Evolutionary conservation across 2,329 filamentous ascomycete genomes (phyloP).

Genomic region (Aspergillus pseudoviridinutans): DNA sequence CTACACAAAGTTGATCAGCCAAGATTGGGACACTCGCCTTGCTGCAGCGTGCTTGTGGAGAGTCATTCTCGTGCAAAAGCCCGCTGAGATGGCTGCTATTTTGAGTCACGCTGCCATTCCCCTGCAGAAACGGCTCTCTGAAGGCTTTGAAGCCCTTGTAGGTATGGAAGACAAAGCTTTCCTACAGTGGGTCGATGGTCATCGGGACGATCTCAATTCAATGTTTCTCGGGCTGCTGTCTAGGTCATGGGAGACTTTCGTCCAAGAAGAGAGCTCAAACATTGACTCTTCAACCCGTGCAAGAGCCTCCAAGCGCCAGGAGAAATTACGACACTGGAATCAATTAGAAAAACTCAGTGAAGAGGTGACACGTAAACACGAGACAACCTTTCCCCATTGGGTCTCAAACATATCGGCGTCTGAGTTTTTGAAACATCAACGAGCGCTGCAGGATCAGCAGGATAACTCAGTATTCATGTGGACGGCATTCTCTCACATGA

Average conservation of each 20-base stretch:
- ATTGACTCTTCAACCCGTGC: slow-evolving; percentile 70
- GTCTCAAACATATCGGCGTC: slow-evolving; percentile 92
- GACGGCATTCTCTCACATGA: slow-evolving; percentile 72
- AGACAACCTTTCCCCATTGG: slow-evolving; percentile 84
- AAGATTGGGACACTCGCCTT: slow-evolving; percentile 62
- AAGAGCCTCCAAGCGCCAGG: slow-evolving; percentile 70
- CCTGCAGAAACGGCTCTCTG: slow-evolving; percentile 67
- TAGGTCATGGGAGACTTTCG: slow-evolving; percentile 84
- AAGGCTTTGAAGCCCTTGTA: slow-evolving; percentile 77
- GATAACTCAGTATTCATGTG: slow-evolving; percentile 78
- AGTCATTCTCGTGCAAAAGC: slow-evolving; percentile 91
- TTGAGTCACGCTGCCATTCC: slow-evolving; percentile 67
- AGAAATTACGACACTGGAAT: slow-evolving; percentile 78
- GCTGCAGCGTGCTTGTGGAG: slow-evolving; percentile 82
- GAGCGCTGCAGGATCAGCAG: slow-evolving; percentile 85
- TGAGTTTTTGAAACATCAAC: slow-evolving; percentile 87
- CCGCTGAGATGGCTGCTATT: slow-evolving; percentile 70
- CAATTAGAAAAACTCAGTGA: slow-evolving; percentile 64
- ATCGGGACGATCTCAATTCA: slow-evolving; percentile 71
- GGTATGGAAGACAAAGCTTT: slow-evolving; percentile 88
- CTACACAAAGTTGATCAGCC: slow-evolving; percentile 80
- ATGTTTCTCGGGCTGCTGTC: slow-evolving; percentile 80
- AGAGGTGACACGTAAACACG: slow-evolving; percentile 73
- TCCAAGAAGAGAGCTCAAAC: slow-evolving; percentile 72
- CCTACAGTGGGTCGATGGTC: slow-evolving; percentile 79